Base-by-base conservation (phyloP, 208 protist species). In the Porcisia hertigi region DNA sequence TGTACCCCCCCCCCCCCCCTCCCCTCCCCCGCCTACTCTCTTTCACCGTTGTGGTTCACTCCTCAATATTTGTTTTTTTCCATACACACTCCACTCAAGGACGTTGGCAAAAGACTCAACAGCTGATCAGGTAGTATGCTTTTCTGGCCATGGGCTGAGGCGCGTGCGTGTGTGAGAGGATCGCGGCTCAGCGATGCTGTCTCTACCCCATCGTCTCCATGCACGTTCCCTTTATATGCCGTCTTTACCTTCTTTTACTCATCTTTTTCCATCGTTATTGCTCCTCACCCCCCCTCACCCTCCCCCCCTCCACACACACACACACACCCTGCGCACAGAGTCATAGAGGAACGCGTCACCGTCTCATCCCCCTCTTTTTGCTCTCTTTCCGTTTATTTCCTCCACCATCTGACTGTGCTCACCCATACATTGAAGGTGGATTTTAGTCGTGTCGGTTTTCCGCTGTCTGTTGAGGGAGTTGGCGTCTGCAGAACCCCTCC, bases 321-420 rank as follows among this genome's bases (percentile, higher is more conserved):
- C 34, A 41, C 34, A 41, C 59, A n/a, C 54, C 54, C 20, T 25
- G 23, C 3, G 23, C 54, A 58, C 54, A 60, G 57, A 64, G 59
- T n/a, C 43, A 70, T 41, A 49, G 65, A 70, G 65, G 65, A 49
- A 54, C 47, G 47, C 41, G 65, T 43, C 65, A 70, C 23, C 16
- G 11, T 34, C 14, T 49, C 65, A 70, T 55, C 47, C 34, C 41
- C 62, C 7, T 64, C 58, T 14, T 5, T 80, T 30, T 30, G 30
- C 69, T 59, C 63, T 75, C 11, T 3, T 34, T 81, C 64, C 45
- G 30, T 30, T 30, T 30, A 30, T 6, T 9, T 34, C 59, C 59
- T 64, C 25, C 2, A 16, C 59, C 59, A 41, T 20, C 20, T 64
- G 59, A 64, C 59, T 41, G 25, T 34, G 3, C 12, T 64, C 14